These are phyloP conservation scores for Aspergillus alliaceus DNA, from an alignment of 2,329 filamentous ascomycete genomes.

Conservation along the genomic window DNA sequence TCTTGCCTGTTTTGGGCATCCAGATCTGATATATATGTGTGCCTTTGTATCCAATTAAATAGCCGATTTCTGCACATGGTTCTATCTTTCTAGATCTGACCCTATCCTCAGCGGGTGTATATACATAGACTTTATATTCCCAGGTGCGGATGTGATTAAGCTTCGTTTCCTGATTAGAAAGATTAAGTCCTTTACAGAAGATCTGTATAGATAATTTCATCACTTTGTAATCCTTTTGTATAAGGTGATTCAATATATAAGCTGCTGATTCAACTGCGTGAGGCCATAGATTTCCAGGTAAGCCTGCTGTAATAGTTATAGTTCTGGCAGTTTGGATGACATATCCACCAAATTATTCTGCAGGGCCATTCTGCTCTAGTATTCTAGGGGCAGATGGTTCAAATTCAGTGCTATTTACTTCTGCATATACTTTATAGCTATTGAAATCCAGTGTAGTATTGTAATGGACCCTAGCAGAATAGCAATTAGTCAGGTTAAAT, in stretches of 20 bases:
- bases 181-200: background rate
- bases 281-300: background rate
- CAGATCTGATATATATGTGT: background rate
- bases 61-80: background rate
- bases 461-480: background rate
- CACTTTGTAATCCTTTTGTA: background rate
- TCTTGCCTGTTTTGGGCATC: background rate
- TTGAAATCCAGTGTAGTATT: background rate
- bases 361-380: background rate
- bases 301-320: background rate
- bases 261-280: background rate
- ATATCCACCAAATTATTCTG: background rate
- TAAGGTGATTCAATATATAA: background rate
- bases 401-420: background rate
- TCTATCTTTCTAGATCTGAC: background rate
- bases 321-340: background rate
- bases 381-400: background rate
- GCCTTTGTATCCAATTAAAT: background rate
- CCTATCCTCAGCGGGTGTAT: background rate
- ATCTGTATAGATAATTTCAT: background rate
- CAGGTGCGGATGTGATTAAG: background rate
- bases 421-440: background rate
- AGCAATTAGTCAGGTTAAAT: background rate
- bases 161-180: background rate
- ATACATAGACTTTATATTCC: background rate